Evolutionary conservation across 805 yeast genomes (phyloP), one percentile per base, ranked within the genome.

Genomic region (Starmerella davenportii): DNA sequence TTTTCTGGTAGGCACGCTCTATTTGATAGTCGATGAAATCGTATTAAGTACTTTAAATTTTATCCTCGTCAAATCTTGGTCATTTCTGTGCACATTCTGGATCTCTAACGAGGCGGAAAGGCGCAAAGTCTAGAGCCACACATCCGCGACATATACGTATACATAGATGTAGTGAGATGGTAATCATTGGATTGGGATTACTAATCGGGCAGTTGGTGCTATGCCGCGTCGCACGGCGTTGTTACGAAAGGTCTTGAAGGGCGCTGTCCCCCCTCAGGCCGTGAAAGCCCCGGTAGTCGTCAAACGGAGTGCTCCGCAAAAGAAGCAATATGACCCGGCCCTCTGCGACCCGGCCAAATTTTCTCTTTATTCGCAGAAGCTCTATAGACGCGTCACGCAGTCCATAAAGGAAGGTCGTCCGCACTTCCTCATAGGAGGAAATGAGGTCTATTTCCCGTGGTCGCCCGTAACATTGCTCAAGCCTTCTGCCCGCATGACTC

Each of bases 401-500:
- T 45, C 47, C 13, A 34, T 39, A 16, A 39, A 35, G 3, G 43
- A 37, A 18, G 82, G 76, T 30, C 65, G 66, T 46, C 76, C 94
- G 2, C 94, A 84, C 63, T 87, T 82, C 69, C 65, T 64, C 30
- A 71, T 79, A 5, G 98, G 98, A 51, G 76, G 72, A 4, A 72
- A 69, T 47, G 65, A 78, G 45, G 64, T 79, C 8, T 85, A 72
- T 56, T 79, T 87, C 57, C 98, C 98, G 24, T 73, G 74, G 44
- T 94, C 92, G 1, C 66, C 87, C 44, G 65, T 87, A 29, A 72
- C 79, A 37, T 64, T 87, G 24, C 61, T 90, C 45, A 70, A 93
- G 54, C 94, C 95, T 14, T 79, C 79, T 52, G 95, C 96, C n/a
- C 80, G 80, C 54, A 93, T 81, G 60, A 79, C 95, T 0, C 99